A percentile compares a stretch with the other conserved stretches of the same genome.
Conservation (phyloP, 2,329 filamentous ascomycete genomes). For the Thielaviopsis musarum region DNA sequence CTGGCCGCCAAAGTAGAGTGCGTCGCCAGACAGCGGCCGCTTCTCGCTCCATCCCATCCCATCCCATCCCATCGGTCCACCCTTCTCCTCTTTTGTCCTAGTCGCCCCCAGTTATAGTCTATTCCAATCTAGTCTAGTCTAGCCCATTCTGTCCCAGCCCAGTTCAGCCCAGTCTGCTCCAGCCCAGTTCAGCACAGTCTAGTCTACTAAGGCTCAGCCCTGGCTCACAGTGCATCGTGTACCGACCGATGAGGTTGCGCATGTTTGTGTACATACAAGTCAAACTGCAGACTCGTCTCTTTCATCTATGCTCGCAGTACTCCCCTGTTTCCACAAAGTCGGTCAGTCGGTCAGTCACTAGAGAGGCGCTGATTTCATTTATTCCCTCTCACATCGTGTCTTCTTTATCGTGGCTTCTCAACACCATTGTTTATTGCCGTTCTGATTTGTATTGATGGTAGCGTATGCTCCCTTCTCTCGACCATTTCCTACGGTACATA, state of each 20-base stretch:
- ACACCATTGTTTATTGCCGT: neutral
- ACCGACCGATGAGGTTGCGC: too few relatives aligned
- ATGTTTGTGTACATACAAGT: conserved; percentile 18
- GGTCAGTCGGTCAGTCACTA: neutral
- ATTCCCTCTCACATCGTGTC: neutral
- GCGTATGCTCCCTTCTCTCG: neutral
- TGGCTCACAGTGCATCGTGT: too few relatives aligned
- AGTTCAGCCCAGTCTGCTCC: too few relatives aligned
- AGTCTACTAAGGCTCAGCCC: too few relatives aligned
- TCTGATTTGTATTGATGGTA: neutral
- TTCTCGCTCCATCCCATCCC: neutral
- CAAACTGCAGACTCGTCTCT: conserved; percentile 22
- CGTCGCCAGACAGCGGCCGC: too few relatives aligned
- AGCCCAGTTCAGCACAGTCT: too few relatives aligned
- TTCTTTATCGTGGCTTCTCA: neutral
- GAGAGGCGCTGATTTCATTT: neutral
- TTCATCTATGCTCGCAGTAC: conserved; percentile 24
- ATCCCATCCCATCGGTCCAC: neutral
- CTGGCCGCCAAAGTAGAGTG: too few relatives aligned
- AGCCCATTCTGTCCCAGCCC: too few relatives aligned
- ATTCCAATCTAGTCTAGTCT: too few relatives aligned
- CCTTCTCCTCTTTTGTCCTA: too few relatives aligned
- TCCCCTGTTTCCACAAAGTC: conserved; percentile 23
- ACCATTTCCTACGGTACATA: neutral
- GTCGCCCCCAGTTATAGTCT: too few relatives aligned